Percentiles rank a stretch among this genome's conserved stretches.
These are phyloP conservation scores for Chaetomiaceae sp. DNA, from an alignment of 2,329 filamentous ascomycete species.

Conservation along the genomic window DNA sequence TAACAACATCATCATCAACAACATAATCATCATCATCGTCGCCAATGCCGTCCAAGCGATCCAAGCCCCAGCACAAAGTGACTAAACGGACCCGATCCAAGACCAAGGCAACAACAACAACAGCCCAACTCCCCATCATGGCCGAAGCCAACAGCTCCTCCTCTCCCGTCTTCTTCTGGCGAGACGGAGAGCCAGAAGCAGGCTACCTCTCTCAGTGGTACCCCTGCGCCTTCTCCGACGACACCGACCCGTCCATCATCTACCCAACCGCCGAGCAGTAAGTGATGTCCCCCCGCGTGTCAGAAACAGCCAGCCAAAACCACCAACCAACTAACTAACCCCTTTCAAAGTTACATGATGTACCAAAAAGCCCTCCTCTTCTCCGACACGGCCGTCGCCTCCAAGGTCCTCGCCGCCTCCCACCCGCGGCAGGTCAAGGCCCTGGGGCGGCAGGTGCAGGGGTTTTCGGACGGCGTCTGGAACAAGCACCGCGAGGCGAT, in stretches of 20 bases:
- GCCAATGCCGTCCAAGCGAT: conserved; percentile 4
- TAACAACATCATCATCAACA: too few relatives aligned
- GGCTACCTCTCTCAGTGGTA: conserved; percentile 64
- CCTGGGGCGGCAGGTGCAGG: conserved; percentile 50
- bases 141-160: background rate
- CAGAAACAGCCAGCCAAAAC: too few relatives aligned
- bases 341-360: conserved; percentile 46
- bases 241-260: conserved; percentile 29
- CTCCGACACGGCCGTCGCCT: conserved; percentile 39
- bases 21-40: background rate
- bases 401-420: conserved; percentile 43
- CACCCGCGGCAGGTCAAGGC: conserved; percentile 46
- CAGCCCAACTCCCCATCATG: background rate
- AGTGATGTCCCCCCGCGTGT: conserved; percentile 4
- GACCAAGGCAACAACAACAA: background rate
- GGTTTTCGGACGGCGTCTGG: conserved; percentile 51
- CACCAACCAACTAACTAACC: background rate
- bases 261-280: conserved; percentile 52
- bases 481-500: conserved; percentile 45
- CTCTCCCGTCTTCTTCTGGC: conserved; percentile 42
- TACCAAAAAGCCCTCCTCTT: conserved; percentile 49
- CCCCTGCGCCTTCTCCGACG: conserved; percentile 43
- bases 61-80: conserved; percentile 7
- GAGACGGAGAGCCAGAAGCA: conserved; percentile 40
- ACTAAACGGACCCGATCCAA: background rate